These are phyloP conservation scores for Phytophthora palmivora DNA, from an alignment of 352 stramenopile species.

Conservation along the genomic window DNA sequence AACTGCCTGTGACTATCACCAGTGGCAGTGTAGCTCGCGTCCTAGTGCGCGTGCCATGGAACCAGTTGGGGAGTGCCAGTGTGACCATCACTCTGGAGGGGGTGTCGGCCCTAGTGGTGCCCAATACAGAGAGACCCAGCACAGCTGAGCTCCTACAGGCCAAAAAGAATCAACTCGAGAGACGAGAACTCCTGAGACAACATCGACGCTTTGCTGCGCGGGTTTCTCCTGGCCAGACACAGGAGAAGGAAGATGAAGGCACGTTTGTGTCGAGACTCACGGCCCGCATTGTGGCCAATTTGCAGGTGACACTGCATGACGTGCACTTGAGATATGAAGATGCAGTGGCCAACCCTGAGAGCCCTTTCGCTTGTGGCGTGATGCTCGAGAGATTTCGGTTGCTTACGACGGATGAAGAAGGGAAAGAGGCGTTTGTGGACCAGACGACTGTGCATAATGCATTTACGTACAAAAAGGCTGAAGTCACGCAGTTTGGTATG, in stretches of 20 bases:
- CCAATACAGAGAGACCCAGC: slow-evolving; percentile 62
- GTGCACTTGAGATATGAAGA: slow-evolving; percentile 87
- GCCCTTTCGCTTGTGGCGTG: slow-evolving; percentile 75
- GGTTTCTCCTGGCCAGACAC: slow-evolving; percentile 30
- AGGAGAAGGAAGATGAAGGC: slow-evolving; percentile 64
- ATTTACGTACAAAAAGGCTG: slow-evolving; percentile 75
- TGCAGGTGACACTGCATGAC: slow-evolving; percentile 77
- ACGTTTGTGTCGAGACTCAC: slow-evolving; percentile 84
- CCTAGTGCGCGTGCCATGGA: slow-evolving; percentile 87
- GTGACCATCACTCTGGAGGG: slow-evolving; percentile 81
- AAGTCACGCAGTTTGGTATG: slow-evolving; percentile 51
- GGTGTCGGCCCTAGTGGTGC: slow-evolving; percentile 71
- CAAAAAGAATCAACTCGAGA: slow-evolving; percentile 70
- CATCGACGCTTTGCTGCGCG: slow-evolving; percentile 66
- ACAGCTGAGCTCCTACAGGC: slow-evolving; percentile 58
- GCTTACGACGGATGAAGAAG: slow-evolving; percentile 77
- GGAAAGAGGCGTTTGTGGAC: slow-evolving; percentile 74
- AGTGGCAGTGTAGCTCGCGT: slow-evolving; percentile 67
- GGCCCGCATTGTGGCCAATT: slow-evolving; percentile 79
- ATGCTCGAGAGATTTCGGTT: slow-evolving; percentile 74
- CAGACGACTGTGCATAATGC: slow-evolving; percentile 39
- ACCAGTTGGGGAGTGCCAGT: slow-evolving; percentile 79
- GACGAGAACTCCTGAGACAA: slow-evolving; percentile 72
- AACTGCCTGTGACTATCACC: slow-evolving; percentile 73
- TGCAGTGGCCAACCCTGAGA: slow-evolving; percentile 59